Evolutionary conservation across 2,329 filamentous ascomycete species (phyloP), one percentile per base, ranked within the genome.

Genomic region (Apiospora pterosperma): DNA sequence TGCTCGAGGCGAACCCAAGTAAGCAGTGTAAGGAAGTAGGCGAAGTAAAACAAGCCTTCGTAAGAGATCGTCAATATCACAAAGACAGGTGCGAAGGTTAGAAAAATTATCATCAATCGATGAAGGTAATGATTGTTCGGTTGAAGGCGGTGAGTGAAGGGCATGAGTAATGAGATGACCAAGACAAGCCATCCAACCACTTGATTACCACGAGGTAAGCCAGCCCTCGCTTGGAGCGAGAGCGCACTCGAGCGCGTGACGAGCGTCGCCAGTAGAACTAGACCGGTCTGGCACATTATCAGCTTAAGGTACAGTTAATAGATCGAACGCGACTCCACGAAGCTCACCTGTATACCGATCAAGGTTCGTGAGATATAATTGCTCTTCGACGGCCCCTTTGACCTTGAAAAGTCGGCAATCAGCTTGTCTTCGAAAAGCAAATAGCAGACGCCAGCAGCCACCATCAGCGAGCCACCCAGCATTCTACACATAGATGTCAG

Each of bases 1-100:
- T 96, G 91, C 76, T 99, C 96, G 1, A 99, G 84, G n/a, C 90
- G 88, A 38, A 97, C 92, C 96, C 96, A 99, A 63, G 90, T 89
- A 62, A 97, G 84, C 5, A 99, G 81, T 25, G 90, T 92, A 63
- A 91, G 81, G 73, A 90, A 93, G 78, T 97, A 99, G 12, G 90
- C 88, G 66, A 97, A 88, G 78, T 98, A 99, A 77, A 99, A 99
- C 2, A 99, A 84, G 0, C 95, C 95, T 77, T 99, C 96, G 79
- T 97, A 99, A 0, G 95, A 97, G 71, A 98, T 97, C 8, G 94
- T 97, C 61, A 99, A 87, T 72, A 99, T 95, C 74, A 99, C 91
- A 78, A 98, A 99, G 1, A 91, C 91, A 0, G 96, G 96, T 0
- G 95, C 91, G 75, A 96, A 98, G 5, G 94, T 92, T 60, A 99